phyloP scores from a whole-genome alignment of 495 filamentous ascomycete genomes.

The Cryomyces antarcticus region DNA sequence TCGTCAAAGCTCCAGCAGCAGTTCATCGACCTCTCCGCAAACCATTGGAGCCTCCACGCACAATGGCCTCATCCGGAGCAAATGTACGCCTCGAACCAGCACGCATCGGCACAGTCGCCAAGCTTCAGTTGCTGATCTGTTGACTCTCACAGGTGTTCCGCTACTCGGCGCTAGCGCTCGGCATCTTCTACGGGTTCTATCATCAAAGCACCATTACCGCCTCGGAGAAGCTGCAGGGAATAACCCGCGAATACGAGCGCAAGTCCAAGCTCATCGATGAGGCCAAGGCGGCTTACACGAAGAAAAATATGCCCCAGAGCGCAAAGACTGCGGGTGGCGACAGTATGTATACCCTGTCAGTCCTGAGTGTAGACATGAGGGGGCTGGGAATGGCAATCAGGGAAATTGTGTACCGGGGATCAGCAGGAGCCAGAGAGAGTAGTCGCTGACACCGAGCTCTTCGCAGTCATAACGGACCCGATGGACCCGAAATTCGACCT shows the following conservation, averaged over 20 bases:
- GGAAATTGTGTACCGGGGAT: conserved; percentile 3
- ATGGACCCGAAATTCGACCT: conserved; percentile 76
- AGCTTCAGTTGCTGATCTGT: too few species aligned
- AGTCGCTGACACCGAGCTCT: background rate
- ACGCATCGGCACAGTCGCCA: too few species aligned
- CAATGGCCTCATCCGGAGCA: conserved; percentile 17
- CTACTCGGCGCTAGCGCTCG: conserved; percentile 71
- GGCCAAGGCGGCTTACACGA: conserved; percentile 77
- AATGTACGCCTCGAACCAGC: conserved; percentile 10
- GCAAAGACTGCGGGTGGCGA: conserved; percentile 27
- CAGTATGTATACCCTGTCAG: conserved; percentile 26
- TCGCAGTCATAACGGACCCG: conserved; percentile 62
- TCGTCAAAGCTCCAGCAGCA: too few species aligned
- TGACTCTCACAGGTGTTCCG: conserved; percentile 56
- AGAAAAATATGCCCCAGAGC: conserved; percentile 41
- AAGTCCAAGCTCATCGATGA: conserved; percentile 73
- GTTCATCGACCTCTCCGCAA: too few species aligned
- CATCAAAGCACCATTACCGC: conserved; percentile 64
- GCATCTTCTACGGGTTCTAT: conserved; percentile 79
- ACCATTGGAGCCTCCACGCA: background rate
- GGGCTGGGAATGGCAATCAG: conserved; percentile 9
- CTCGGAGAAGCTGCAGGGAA: conserved; percentile 38
- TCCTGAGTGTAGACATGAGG: too few species aligned
- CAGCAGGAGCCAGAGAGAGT: background rate
- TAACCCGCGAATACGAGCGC: conserved; percentile 63